phyloP scores from a whole-genome alignment of 345 rosid species.

The Brassica carinata region DNA sequence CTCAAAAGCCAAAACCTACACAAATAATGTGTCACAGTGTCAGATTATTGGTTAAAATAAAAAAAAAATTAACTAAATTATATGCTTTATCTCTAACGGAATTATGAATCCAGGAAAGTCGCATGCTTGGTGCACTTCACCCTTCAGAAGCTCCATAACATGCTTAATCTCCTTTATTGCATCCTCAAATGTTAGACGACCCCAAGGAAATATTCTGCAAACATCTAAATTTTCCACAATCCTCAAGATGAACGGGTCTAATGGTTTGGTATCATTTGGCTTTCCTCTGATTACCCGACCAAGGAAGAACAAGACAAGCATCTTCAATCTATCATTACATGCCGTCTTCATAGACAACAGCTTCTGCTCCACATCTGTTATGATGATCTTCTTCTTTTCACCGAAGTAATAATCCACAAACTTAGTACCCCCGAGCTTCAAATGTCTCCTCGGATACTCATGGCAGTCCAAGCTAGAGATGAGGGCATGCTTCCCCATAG shows the following conservation, averaged over 20 bases:
- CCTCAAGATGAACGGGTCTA: neutral
- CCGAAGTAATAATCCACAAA: neutral
- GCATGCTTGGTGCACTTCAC: neutral
- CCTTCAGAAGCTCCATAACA: neutral
- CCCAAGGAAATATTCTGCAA: neutral
- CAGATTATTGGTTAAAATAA: neutral
- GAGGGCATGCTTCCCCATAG: neutral
- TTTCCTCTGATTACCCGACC: neutral
- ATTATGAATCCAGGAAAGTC: neutral
- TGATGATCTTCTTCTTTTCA: neutral
- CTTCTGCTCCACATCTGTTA: neutral
- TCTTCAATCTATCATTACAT: neutral
- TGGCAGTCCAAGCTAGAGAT: neutral
- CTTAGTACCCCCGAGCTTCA: neutral
- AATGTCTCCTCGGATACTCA: neutral
- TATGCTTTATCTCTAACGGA: neutral
- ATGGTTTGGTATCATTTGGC: neutral
- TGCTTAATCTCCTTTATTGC: neutral
- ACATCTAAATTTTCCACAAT: neutral
- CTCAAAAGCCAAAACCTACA: neutral
- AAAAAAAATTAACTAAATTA: neutral
- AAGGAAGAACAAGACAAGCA: neutral
- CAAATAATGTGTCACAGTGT: neutral
- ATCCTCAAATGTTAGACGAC: neutral
- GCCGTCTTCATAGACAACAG: neutral